Base-by-base conservation (phyloP, 495 filamentous ascomycete species). In the Penicillium chermesinum region DNA sequence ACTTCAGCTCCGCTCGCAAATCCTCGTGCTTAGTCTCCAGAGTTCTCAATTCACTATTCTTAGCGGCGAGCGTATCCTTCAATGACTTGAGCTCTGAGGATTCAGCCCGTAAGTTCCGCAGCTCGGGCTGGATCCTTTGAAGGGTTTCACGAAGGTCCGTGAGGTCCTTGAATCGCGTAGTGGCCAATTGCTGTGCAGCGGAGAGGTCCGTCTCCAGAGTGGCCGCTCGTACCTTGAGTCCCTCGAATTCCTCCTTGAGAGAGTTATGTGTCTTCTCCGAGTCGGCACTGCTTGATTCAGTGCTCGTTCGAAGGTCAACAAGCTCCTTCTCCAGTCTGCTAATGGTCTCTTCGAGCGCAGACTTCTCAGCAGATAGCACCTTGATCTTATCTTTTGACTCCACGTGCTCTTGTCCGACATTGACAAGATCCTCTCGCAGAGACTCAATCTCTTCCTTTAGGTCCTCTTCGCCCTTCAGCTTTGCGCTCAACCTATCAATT, bases 401-500 rank as follows among this genome's bases (percentile, higher is more conserved):
- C 8, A 94, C 89, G 59, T 90, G 82, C 39, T 93, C 86, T 41
- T 86, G 77, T 14, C 89, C 89, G 30, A 93, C 67, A 21, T 80
- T 75, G 45, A 89, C 62, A 7, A 96, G 66, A 42, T 87, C 84
- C 35, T 96, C 88, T 32, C 82, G 81, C 44, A 96, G 71, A 12
- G 77, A 79, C 61, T 95, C 91, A 47, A 95, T 85, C 63, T 96
- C 89, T 54, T 96, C 91, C 37, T 77, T 76, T 25, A 95, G 65
- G 12, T 83, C 84, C n/a, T 93, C 89, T 48, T 89, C 80, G 15
- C 84, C 79, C 63, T 84, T 86, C 17, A 84, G 63, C 59, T 86
- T 87, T 17, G 72, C 71, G 9, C 76, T 73, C 8, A 94, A 70
- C 13, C 67, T 70, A 16, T 86, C 81, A 46, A 95, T 88, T 2